Evolutionary conservation across 2,329 filamentous ascomycete genomes (phyloP).

Genomic region (Alternaria infectoria): DNA sequence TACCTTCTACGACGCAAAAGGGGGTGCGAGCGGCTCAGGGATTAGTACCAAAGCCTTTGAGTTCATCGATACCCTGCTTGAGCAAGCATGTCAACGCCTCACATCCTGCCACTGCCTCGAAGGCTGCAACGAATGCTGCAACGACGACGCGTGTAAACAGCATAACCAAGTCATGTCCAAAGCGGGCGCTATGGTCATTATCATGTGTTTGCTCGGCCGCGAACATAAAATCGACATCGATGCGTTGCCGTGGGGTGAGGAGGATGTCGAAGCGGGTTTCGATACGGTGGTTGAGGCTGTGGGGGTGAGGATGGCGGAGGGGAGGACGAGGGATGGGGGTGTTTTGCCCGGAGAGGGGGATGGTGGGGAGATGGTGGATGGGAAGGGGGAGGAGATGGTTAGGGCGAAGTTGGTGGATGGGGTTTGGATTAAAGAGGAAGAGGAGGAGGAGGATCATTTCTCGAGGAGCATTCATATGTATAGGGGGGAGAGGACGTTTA

Average conservation of each 20-base stretch:
- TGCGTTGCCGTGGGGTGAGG: conserved; percentile 89
- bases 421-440: conserved; percentile 48
- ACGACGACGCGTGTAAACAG: conserved; percentile 82
- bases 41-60: conserved; percentile 95
- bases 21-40: conserved; percentile 80
- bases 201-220: conserved; percentile 75
- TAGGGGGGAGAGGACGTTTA: conserved; percentile 42
- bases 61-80: conserved; percentile 79
- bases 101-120: conserved; percentile 76
- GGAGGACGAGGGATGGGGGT: conserved; percentile 32
- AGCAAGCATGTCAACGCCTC: conserved; percentile 77
- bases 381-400: conserved; percentile 49
- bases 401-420: conserved; percentile 48
- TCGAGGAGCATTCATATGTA: conserved; percentile 42
- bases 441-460: conserved; percentile 45
- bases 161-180: conserved; percentile 94
- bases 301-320: conserved; percentile 62
- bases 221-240: conserved; percentile 82
- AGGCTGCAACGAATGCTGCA: conserved; percentile 91
- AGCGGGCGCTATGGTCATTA: conserved; percentile 79
- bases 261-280: conserved; percentile 71
- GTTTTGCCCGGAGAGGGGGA: conserved; percentile 58
- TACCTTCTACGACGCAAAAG: conserved; percentile 95
- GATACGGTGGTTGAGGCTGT: conserved; percentile 82
- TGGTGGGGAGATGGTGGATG: conserved; percentile 27